A percentile compares a stretch with the other conserved stretches of the same genome.
Evolutionary conservation across 78 protist genomes (phyloP).

Genomic region (Dictyostelium discoideum): DNA sequence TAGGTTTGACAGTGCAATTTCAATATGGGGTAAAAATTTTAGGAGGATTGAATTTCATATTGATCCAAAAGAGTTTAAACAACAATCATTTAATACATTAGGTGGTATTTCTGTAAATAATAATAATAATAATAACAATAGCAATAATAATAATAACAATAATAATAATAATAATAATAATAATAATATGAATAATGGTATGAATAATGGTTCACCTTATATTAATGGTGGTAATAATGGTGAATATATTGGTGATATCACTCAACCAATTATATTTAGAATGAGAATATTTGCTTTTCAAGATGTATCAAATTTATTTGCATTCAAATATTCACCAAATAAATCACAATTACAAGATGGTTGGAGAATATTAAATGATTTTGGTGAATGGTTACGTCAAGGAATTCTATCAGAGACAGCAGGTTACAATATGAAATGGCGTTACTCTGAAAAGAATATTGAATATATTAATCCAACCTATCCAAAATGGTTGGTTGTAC

Average conservation of each 20-base stretch:
- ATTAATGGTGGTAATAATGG: neutral
- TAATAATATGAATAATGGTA: neutral
- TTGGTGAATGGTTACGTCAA: constrained; percentile 53
- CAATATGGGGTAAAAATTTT: constrained; percentile 72
- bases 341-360: constrained; percentile 25
- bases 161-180: neutral
- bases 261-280: constrained; percentile 22
- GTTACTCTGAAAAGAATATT: constrained; percentile 25
- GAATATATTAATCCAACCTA: constrained; percentile 65
- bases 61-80: neutral
- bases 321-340: constrained; percentile 12
- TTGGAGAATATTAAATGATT: constrained; percentile 28
- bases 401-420: constrained; percentile 4
- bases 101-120: neutral
- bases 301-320: constrained; percentile 30
- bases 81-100: neutral
- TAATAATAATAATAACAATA: neutral
- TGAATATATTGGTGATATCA: constrained; percentile 14
- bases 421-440: constrained; percentile 24
- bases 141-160: neutral
- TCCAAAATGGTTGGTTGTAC: constrained; percentile 48
- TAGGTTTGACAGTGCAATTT: constrained; percentile 31
- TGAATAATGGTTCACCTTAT: neutral
- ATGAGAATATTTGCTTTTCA: constrained; percentile 12
- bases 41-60: constrained; percentile 65